Evolutionary conservation across 129 eudicot species (phyloP).

Genomic region (Centaurea solstitialis): DNA sequence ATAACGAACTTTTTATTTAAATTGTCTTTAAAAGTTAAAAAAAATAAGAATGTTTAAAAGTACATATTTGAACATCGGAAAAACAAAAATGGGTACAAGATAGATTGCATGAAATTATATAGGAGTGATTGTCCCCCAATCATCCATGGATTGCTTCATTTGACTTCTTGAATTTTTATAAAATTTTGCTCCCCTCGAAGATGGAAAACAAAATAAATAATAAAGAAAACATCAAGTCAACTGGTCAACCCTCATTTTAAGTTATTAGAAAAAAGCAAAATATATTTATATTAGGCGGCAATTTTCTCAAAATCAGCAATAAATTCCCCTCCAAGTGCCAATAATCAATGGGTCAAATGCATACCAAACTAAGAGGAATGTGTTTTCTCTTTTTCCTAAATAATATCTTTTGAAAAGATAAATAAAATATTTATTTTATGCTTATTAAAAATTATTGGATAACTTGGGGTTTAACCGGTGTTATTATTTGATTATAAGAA

Average conservation of each 20-base stretch:
- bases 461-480: too few species aligned
- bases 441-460: too few species aligned
- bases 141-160: conserved; percentile 6
- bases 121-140: not conserved
- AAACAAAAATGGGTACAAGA: not conserved
- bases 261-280: not conserved
- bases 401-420: not conserved
- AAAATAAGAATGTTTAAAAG: too few species aligned
- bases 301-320: conserved; percentile 28
- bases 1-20: too few species aligned
- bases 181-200: not conserved
- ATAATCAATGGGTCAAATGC: conserved; percentile 12
- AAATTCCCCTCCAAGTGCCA: not conserved
- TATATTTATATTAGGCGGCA: conserved; percentile 17
- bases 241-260: conserved; percentile 17
- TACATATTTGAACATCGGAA: not conserved
- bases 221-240: not conserved
- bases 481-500: too few species aligned
- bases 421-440: not conserved
- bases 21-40: too few species aligned
- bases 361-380: conserved; percentile 22
- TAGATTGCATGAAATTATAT: conserved; percentile 8
- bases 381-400: conserved; percentile 23
- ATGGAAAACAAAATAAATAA: not conserved
- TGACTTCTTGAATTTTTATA: conserved; percentile 12